Conservation (phyloP, 2,329 filamentous ascomycete genomes). For the Teratosphaeriaceae sp. region DNA sequence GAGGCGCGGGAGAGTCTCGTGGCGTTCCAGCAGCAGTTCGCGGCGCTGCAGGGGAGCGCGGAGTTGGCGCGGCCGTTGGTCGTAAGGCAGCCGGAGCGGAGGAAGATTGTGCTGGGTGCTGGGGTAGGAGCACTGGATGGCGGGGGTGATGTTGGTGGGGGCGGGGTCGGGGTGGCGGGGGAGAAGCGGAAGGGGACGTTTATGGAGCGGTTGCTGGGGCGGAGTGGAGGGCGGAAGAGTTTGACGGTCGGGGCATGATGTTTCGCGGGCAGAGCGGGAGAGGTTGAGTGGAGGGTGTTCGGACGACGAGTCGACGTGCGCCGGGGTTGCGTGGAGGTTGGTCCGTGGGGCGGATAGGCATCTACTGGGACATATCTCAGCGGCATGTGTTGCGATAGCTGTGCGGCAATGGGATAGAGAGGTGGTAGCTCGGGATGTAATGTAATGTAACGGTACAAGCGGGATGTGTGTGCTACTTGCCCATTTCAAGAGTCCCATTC, state of each 20-base stretch:
- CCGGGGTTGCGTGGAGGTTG: too few relatives aligned
- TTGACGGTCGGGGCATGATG: neutral
- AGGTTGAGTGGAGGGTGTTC: too few relatives aligned
- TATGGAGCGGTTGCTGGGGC: slow-evolving; percentile 30
- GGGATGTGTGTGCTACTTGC: too few relatives aligned
- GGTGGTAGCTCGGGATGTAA: too few relatives aligned
- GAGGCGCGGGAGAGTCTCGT: slow-evolving; percentile 25
- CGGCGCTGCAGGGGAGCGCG: slow-evolving; percentile 13
- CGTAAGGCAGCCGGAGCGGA: slow-evolving; percentile 11
- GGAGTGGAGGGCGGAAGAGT: slow-evolving; percentile 10
- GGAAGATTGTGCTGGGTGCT: slow-evolving; percentile 9
- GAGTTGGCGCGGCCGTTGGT: slow-evolving; percentile 19
- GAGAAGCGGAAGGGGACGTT: slow-evolving; percentile 25
- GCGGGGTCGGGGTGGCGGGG: slow-evolving; percentile 10
- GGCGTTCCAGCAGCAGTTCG: slow-evolving; percentile 25
- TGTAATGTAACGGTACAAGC: too few relatives aligned
- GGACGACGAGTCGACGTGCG: too few relatives aligned
- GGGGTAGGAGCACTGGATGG: slow-evolving; percentile 7
- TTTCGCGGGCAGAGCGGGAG: too few relatives aligned
- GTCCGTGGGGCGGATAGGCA: too few relatives aligned
- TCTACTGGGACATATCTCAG: too few relatives aligned
- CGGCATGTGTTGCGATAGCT: too few relatives aligned
- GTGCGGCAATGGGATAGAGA: too few relatives aligned
- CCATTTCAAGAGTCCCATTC: too few relatives aligned
- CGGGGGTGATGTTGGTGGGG: slow-evolving; percentile 5